Evolutionary conservation across 768 basidiomycete species (phyloP), one percentile per base, ranked within the genome.

Genomic region (Mycena vulgaris): DNA sequence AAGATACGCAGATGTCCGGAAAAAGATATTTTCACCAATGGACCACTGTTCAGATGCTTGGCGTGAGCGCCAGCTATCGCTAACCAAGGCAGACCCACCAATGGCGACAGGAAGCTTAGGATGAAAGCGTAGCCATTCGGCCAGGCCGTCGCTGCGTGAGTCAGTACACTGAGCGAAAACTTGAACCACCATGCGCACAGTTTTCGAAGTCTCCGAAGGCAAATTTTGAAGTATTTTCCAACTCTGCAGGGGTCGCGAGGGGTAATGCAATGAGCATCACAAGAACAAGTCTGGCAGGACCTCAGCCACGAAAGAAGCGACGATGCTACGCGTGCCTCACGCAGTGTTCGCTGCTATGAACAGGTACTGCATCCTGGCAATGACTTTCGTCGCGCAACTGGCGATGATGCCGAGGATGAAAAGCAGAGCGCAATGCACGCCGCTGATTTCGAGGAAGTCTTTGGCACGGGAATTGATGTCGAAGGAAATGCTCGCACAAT

Each of bases 331-430:
- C 16, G 17, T 28, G 37, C 25, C 90, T 68, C 76, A 91, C 90
- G 88, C 47, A 23, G 93, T 77, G 75, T 94, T 94, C 47, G 94
- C 81, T 16, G 87, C 66, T 23, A 93, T 87, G 73, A 91, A 94
- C 7, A 91, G 76, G 27, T 85, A 89, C 77, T 95, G 94, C 11
- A 94, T 74, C n/a, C n/a, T n/a, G n/a, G n/a, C n/a, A n/a, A n/a
- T n/a, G n/a, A n/a, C n/a, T n/a, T n/a, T n/a, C n/a, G n/a, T n/a
- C n/a, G n/a, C n/a, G n/a, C n/a, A n/a, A n/a, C n/a, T n/a, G n/a
- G n/a, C n/a, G n/a, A n/a, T n/a, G n/a, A n/a, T n/a, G n/a, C n/a
- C n/a, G n/a, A n/a, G n/a, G n/a, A n/a, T n/a, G n/a, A n/a, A n/a
- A n/a, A n/a, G n/a, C n/a, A n/a, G n/a, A n/a, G n/a, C n/a, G n/a